Conservation (phyloP, 768 basidiomycete genomes). For the Lactifluus piperatus region DNA sequence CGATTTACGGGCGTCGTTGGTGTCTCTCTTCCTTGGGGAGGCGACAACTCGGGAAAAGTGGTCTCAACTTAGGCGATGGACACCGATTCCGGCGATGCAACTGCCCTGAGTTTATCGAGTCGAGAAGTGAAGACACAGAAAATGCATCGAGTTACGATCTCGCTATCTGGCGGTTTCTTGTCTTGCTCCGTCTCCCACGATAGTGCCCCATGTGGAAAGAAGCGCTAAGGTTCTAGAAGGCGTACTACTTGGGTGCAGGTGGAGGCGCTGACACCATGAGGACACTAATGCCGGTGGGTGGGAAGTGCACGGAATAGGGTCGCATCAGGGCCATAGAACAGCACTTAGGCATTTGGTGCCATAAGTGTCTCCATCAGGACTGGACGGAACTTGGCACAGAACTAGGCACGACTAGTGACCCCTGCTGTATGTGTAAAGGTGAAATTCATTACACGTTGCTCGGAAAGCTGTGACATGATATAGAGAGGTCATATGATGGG, state of each 20-base stretch:
- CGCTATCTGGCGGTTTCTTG: not conserved
- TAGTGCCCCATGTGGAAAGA: constrained; percentile 15
- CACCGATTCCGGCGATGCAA: not conserved
- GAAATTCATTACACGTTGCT: not conserved
- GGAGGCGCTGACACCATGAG: constrained; percentile 17
- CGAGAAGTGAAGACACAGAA: not conserved
- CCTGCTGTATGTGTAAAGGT: not conserved
- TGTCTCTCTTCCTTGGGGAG: not conserved
- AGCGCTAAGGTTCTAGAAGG: constrained; percentile 12
- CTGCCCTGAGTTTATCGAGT: not conserved
- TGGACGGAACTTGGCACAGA: not conserved
- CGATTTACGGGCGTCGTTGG: not conserved
- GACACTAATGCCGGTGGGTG: constrained; percentile 15
- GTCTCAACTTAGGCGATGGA: not conserved
- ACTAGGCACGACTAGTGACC: constrained; percentile 1
- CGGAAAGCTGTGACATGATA: constrained; percentile 17
- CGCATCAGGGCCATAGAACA: not conserved
- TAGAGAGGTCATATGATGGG: constrained; percentile 12
- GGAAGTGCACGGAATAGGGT: constrained; percentile 8
- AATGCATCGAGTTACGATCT: not conserved
- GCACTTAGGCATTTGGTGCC: constrained; percentile 6
- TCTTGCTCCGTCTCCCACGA: constrained; percentile 13
- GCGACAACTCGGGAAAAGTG: not conserved
- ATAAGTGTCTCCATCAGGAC: not conserved
- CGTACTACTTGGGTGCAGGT: constrained; percentile 3